Evolutionary conservation across 176 grass and related monocot genomes (phyloP).

Genomic region (Phragmites australis): DNA sequence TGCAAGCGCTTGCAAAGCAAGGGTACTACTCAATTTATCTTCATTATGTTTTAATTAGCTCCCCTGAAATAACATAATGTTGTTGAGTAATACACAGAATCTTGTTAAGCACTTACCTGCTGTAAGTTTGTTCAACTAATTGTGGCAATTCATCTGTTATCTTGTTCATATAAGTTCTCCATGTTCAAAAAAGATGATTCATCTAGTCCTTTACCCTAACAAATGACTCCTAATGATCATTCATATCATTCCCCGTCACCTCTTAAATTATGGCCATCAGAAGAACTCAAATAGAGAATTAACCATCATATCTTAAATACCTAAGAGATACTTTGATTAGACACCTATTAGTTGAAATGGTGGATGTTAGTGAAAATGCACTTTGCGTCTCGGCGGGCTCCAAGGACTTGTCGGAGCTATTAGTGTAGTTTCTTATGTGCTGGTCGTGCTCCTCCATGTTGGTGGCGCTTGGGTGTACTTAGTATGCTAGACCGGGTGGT

Average conservation of each 20-base stretch:
- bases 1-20: constrained; percentile 83
- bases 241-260: neutral
- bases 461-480: too few relatives aligned
- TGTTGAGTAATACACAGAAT: neutral
- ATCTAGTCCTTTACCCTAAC: neutral
- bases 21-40: constrained; percentile 52
- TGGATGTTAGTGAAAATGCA: neutral
- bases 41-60: constrained; percentile 14
- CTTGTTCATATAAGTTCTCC: neutral
- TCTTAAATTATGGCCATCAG: neutral
- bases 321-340: neutral
- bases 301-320: neutral
- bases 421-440: too few relatives aligned
- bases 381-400: too few relatives aligned
- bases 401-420: too few relatives aligned
- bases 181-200: neutral
- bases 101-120: constrained; percentile 1
- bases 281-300: neutral
- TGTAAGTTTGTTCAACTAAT: constrained; percentile 3
- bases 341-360: neutral
- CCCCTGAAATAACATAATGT: neutral
- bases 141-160: neutral
- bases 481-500: neutral
- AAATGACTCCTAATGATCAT: neutral
- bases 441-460: too few relatives aligned